These are phyloP conservation scores for Lachancea sp. DNA, from an alignment of 805 yeast genomes.

Conservation along the genomic window DNA sequence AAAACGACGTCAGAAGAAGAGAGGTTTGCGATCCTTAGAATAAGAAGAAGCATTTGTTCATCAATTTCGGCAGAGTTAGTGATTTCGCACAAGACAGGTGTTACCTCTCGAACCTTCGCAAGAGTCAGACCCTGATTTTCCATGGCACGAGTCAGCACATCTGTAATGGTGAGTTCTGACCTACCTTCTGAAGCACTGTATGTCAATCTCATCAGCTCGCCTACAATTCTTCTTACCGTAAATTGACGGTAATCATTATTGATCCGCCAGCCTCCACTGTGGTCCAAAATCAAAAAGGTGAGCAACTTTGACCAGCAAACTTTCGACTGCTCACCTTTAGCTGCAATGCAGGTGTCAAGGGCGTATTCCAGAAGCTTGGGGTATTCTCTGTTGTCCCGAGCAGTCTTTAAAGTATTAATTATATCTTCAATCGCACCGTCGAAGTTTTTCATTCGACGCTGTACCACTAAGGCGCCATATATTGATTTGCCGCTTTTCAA, in stretches of 20 bases:
- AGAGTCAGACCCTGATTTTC: slow-evolving; percentile 40
- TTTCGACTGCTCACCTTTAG: slow-evolving; percentile 7
- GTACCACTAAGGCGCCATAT: slow-evolving; percentile 19
- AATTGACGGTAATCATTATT: slow-evolving; percentile 13
- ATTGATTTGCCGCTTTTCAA: slow-evolving; percentile 13
- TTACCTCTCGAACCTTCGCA: slow-evolving; percentile 53
- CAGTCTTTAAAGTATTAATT: slow-evolving; percentile 11
- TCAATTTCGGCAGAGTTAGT: slow-evolving; percentile 62
- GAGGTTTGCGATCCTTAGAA: slow-evolving; percentile 49
- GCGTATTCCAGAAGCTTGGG: slow-evolving; percentile 14
- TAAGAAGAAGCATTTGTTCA: slow-evolving; percentile 44
- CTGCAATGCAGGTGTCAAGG: slow-evolving; percentile 8
- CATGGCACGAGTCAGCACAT: slow-evolving; percentile 50
- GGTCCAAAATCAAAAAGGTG: slow-evolving; percentile 18
- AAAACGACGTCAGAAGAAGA: slow-evolving; percentile 47
- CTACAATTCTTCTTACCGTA: slow-evolving; percentile 19
- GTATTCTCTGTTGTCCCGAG: not conserved
- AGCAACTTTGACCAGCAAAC: slow-evolving; percentile 24
- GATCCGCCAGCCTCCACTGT: slow-evolving; percentile 6
- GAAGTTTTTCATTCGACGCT: slow-evolving; percentile 15
- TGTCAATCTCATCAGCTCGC: slow-evolving; percentile 18
- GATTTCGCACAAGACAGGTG: slow-evolving; percentile 54
- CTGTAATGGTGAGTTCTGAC: slow-evolving; percentile 40
- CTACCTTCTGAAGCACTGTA: slow-evolving; percentile 15
- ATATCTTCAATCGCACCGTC: slow-evolving; percentile 16